Evolutionary conservation across 169 alveolate species (phyloP).

Genomic region (Theileria parva): DNA sequence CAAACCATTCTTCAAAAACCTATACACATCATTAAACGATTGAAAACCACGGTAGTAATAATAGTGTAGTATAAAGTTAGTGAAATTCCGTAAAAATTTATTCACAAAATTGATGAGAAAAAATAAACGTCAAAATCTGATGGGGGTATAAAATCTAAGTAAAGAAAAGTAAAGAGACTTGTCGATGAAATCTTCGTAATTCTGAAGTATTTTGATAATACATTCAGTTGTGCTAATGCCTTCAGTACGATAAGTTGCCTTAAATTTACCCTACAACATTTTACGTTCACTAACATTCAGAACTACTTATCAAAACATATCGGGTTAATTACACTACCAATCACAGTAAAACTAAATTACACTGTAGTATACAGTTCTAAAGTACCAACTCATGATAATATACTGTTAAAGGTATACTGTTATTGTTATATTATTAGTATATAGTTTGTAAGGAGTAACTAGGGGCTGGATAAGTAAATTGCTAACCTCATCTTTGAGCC

Average conservation of each 20-base stretch:
- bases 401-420: too few relatives aligned
- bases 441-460: too few relatives aligned
- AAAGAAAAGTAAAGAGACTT: slow-evolving; percentile 19
- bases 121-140: neutral
- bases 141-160: neutral
- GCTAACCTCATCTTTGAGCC: slow-evolving; percentile 84
- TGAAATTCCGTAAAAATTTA: too few relatives aligned
- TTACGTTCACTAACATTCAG: neutral
- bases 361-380: neutral
- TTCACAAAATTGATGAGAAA: neutral
- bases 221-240: slow-evolving; percentile 97
- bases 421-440: too few relatives aligned
- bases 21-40: slow-evolving; percentile 20
- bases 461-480: neutral
- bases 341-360: neutral
- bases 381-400: too few relatives aligned
- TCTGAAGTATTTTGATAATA: slow-evolving; percentile 90
- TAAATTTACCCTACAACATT: slow-evolving; percentile 80
- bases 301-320: neutral
- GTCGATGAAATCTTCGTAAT: slow-evolving; percentile 92
- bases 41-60: neutral
- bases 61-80: neutral
- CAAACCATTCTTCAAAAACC: slow-evolving; percentile 92
- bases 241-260: slow-evolving; percentile 91
- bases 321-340: neutral